Base-by-base conservation (phyloP, 106 monocot species). In the Phalaenopsis equestris region DNA sequence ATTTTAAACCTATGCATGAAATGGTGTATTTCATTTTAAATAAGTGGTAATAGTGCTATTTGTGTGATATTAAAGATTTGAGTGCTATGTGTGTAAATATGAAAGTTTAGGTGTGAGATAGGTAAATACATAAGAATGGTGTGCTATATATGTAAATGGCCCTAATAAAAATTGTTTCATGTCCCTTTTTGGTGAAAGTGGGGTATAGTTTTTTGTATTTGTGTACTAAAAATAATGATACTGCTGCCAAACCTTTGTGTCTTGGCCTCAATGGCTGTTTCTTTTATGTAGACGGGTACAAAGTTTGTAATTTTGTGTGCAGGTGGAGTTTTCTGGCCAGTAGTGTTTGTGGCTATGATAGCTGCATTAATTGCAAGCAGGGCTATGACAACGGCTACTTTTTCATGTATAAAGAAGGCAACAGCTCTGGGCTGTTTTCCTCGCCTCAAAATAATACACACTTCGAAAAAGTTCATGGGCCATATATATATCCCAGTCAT, bases 401-500 rank as follows among this genome's bases (percentile, higher is more conserved):
- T 99, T 85, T 99, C 94, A 72, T 95, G 91, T 78, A 91, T 99
- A 85, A 99, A 94, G 81, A 94, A 99, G 79, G 93, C 98, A 72
- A 93, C 84, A 70, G 92, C 92, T 46, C 87, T 99, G 58, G 94
- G 94, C 70, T 99, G 98, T 39, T 99, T 99, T 81, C 98, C 94
- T 75, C 89, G 98, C 43, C 88, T 99, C n/a, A 99, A 99, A 79
- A 94, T 94, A 36, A 86, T 99, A 49, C 98, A 99, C 80, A 99
- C 98, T 15, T 99, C 98, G 77, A 78, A 90, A 67, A 99, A 91
- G 80, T 99, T 99, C 82, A 93, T 94, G 90, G 98, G 98, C 61
- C 98, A 99, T 79, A 99, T 94, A 77, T 99, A 99, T 84, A 99
- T 99, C 61, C 98, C 98, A 47, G 90, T 94, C 11, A 85, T 99